Evolutionary conservation across 306 rosid genomes (phyloP).

Genomic region (Trichosanthes cucumerina): DNA sequence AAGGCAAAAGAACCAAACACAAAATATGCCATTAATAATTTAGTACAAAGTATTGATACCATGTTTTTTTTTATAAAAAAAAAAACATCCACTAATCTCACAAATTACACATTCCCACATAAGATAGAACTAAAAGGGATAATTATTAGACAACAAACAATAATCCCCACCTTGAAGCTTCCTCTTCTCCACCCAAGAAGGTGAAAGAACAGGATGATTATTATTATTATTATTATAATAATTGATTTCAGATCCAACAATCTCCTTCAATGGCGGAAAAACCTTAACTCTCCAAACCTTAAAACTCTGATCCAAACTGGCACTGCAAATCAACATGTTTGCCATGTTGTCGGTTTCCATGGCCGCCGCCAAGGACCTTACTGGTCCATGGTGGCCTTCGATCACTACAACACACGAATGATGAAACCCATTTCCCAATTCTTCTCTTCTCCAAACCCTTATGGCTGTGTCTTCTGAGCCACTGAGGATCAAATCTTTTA

Average conservation of each 20-base stretch:
- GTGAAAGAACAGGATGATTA: constrained; percentile 27
- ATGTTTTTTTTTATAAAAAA: too few species aligned
- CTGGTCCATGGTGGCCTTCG: constrained; percentile 48
- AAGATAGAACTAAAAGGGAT: background rate
- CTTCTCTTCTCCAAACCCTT: constrained; percentile 48
- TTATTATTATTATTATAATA: too few species aligned
- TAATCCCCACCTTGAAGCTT: background rate
- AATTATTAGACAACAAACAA: background rate
- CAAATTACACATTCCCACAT: background rate
- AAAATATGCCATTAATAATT: too few species aligned
- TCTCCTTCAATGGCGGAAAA: too few species aligned
- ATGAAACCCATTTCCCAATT: constrained; percentile 31
- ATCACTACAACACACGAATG: constrained; percentile 36
- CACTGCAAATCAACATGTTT: constrained; percentile 40
- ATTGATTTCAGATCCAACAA: too few species aligned
- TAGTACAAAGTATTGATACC: too few species aligned
- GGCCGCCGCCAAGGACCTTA: constrained; percentile 38
- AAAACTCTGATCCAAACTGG: constrained; percentile 46
- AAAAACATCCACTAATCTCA: background rate
- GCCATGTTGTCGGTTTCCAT: constrained; percentile 28
- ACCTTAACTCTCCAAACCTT: constrained; percentile 51
- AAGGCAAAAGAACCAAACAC: too few species aligned
- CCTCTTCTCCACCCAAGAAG: constrained; percentile 36
- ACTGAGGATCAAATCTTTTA: constrained; percentile 33
- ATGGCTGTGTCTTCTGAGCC: constrained; percentile 38